Percentiles rank a stretch among this genome's conserved stretches.
These are phyloP conservation scores for Phytophthora citrophthora DNA, from an alignment of 352 stramenopile species.

Conservation along the genomic window DNA sequence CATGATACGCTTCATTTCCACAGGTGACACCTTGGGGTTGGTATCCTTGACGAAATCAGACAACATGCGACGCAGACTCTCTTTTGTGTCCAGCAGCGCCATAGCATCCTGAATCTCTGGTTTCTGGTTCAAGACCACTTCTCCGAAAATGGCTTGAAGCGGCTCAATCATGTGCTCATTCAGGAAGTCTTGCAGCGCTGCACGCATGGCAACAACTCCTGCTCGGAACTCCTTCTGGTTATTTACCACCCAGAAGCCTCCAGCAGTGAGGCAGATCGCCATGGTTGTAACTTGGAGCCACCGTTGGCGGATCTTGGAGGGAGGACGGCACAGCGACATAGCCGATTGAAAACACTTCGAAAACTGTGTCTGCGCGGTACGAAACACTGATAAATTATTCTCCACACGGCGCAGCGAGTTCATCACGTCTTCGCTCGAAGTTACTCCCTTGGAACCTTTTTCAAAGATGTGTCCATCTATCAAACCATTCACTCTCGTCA, in stretches of 20 bases:
- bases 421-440: constrained; percentile 43
- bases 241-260: constrained; percentile 63
- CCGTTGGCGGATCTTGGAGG: constrained; percentile 74
- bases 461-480: constrained; percentile 35
- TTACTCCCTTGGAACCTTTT: constrained; percentile 3
- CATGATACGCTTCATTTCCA: constrained; percentile 60
- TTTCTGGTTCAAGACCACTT: constrained; percentile 88
- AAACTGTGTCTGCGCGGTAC: constrained; percentile 55
- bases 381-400: constrained; percentile 56
- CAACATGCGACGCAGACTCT: constrained; percentile 86
- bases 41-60: constrained; percentile 81
- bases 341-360: constrained; percentile 54
- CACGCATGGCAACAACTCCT: constrained; percentile 46
- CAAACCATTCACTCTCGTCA: constrained; percentile 5
- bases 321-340: constrained; percentile 65
- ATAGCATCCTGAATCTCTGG: constrained; percentile 81
- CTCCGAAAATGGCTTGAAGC: constrained; percentile 75
- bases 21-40: constrained; percentile 50
- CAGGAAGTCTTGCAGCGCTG: constrained; percentile 68
- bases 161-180: constrained; percentile 84
- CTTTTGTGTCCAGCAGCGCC: constrained; percentile 78
- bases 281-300: constrained; percentile 73
- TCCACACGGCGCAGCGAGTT: constrained; percentile 54
- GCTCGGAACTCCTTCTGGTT: constrained; percentile 74
- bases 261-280: constrained; percentile 59